Conservation (phyloP, 208 protist genomes). For the Trypanosoma lewisi region DNA sequence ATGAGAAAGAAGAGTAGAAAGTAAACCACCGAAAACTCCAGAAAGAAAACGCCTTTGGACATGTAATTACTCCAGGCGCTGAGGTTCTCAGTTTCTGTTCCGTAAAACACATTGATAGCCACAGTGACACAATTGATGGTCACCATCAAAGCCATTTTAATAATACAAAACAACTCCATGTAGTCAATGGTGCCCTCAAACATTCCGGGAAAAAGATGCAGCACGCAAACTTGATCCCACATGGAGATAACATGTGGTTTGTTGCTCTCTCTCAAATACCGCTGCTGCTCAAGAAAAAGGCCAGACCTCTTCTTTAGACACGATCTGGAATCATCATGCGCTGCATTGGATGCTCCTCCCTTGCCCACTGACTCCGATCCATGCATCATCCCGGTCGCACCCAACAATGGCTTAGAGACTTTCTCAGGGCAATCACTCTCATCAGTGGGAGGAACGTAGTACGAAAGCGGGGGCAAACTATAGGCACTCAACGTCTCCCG, state of each 20-base stretch:
- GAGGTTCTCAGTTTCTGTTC: not conserved
- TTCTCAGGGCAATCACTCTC: not conserved
- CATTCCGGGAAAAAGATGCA: constrained; percentile 27
- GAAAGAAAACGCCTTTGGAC: constrained; percentile 21
- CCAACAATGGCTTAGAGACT: not conserved
- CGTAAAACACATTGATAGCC: constrained; percentile 29
- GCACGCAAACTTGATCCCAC: constrained; percentile 34
- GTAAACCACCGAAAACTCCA: constrained; percentile 31
- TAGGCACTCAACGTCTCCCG: constrained; percentile 8
- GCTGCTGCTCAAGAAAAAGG: constrained; percentile 7
- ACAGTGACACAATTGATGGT: constrained; percentile 23
- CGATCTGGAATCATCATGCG: not conserved
- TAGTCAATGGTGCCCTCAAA: constrained; percentile 24
- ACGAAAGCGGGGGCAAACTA: constrained; percentile 17
- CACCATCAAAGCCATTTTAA: constrained; percentile 19
- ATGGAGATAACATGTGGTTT: constrained; percentile 28
- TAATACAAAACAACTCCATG: constrained; percentile 23
- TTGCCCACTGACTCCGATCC: not conserved
- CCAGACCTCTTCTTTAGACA: not conserved
- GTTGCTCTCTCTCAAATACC: constrained; percentile 7
- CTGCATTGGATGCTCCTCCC: not conserved
- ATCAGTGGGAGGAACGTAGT: constrained; percentile 15
- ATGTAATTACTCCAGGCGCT: constrained; percentile 10
- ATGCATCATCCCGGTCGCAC: not conserved
- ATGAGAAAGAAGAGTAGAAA: constrained; percentile 20